Percentiles rank a stretch among this genome's conserved stretches.
Conservation (phyloP, 257 asterid genomes). For the Lithospermum erythrorhizon region DNA sequence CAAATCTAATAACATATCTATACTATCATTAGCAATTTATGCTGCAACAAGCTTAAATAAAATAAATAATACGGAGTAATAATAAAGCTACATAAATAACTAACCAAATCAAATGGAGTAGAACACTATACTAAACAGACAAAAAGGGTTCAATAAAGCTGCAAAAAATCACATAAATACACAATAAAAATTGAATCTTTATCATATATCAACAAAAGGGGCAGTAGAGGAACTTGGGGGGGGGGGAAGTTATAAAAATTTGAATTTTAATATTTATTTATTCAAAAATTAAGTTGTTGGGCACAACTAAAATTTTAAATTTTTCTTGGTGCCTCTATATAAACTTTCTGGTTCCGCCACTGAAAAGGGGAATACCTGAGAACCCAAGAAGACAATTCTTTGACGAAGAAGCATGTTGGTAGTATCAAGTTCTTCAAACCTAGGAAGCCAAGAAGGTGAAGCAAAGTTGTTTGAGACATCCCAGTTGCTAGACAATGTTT, state of each 20-base stretch:
- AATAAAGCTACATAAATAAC: neutral
- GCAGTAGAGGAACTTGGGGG: too few species aligned
- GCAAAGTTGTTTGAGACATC: constrained; percentile 46
- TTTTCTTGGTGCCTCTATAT: too few species aligned
- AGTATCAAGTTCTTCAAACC: constrained; percentile 92
- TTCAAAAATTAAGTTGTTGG: too few species aligned
- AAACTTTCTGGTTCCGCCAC: too few species aligned
- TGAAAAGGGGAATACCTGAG: too few species aligned
- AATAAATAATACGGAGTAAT: too few species aligned
- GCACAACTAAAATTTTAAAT: too few species aligned
- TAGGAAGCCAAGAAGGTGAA: constrained; percentile 80
- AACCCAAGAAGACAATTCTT: constrained; percentile 83
- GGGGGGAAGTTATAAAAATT: too few species aligned
- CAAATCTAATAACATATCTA: neutral
- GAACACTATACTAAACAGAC: neutral
- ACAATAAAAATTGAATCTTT: constrained; percentile 7
- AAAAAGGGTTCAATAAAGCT: neutral
- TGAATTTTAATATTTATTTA: too few species aligned
- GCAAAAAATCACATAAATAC: constrained; percentile 3
- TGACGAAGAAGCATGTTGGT: constrained; percentile 98
- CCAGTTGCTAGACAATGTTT: constrained; percentile 44
- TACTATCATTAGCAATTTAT: neutral
- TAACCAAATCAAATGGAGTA: neutral
- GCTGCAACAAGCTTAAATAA: too few species aligned
- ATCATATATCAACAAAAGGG: neutral